Conservation (phyloP, 2,329 filamentous ascomycete species). For the Alternaria longipes region DNA sequence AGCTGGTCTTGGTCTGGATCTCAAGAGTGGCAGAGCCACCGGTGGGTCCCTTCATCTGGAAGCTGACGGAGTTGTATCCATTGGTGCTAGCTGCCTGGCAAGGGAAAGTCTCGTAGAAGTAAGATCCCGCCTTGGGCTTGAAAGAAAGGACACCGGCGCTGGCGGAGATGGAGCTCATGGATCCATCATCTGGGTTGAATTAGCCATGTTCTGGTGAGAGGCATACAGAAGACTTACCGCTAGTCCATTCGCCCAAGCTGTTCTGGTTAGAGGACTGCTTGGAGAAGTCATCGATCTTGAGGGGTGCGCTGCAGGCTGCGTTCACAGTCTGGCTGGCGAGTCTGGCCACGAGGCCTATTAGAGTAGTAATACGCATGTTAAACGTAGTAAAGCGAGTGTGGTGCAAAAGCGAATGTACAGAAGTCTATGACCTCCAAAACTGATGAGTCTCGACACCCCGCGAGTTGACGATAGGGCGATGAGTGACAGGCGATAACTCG, state of each 20-base stretch:
- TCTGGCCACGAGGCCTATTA: slow-evolving; percentile 47
- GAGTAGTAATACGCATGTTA: slow-evolving; percentile 42
- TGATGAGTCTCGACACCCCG: slow-evolving; percentile 27
- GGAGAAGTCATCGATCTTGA: slow-evolving; percentile 53
- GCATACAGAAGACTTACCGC: slow-evolving; percentile 33
- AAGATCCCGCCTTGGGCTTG: slow-evolving; percentile 59
- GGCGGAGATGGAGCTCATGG: slow-evolving; percentile 57
- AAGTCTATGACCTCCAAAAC: slow-evolving; percentile 44
- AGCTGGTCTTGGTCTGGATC: slow-evolving; percentile 59
- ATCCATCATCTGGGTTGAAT: slow-evolving; percentile 58
- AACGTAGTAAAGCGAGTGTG: slow-evolving; percentile 37
- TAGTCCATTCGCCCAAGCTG: slow-evolving; percentile 48
- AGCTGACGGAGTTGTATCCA: slow-evolving; percentile 60
- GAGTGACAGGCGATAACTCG: slow-evolving; percentile 33
- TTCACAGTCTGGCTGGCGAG: slow-evolving; percentile 37
- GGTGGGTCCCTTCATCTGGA: slow-evolving; percentile 58
- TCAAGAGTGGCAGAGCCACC: slow-evolving; percentile 56
- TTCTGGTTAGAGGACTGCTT: slow-evolving; percentile 49
- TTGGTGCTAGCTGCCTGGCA: slow-evolving; percentile 59
- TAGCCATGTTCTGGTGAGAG: slow-evolving; percentile 3
- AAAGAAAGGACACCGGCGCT: slow-evolving; percentile 59
- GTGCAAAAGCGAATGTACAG: slow-evolving; percentile 51
- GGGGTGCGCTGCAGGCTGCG: slow-evolving; percentile 47
- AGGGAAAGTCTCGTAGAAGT: slow-evolving; percentile 64
- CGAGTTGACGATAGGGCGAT: slow-evolving; percentile 23